Evolutionary conservation across 306 rosid species (phyloP), one percentile per base, ranked within the genome.

Genomic region (Prunus mira): DNA sequence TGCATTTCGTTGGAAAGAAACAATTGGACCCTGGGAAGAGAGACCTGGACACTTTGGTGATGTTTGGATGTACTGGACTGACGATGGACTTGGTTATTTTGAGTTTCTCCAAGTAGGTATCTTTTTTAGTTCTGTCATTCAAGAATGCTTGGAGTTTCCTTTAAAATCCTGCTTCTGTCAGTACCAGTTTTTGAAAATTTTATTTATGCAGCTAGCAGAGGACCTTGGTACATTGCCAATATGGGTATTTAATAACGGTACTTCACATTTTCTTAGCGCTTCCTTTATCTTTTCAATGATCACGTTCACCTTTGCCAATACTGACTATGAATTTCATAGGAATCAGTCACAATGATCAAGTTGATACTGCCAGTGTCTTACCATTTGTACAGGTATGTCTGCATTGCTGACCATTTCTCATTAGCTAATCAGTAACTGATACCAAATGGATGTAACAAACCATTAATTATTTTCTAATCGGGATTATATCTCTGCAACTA

Each of bases 31-130:
- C 15, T 95, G 99, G 99, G 97, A 95, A 78, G 90, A 92, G 81
- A 92, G 99, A 78, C 97, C 97, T 43, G 99, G 99, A 24, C 99
- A 95, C 91, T 95, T 95, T 41, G 97, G 93, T 45, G 99, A 95
- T 84, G 96, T 90, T 79, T 95, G 99, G 99, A 88, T 73, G 87
- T 95, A 95, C 79, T 95, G 99, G 99, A 95, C 97, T 47, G 99
- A 95, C 76, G 99, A 95, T 80, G 99, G 97, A 25, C 88, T 95
- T 72, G 99, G 99, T 82, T 87, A 95, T 82, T 90, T 78, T 68
- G 99, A 95, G 88, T 92, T 95, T 86, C 96, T 95, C 63, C 97
- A 86, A 88, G 99, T 90, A 77, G 22, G 89, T 74, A 51, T 66
- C 70, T 49, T 76, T 25, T 60, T 58, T 62, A 80, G 4, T 65